Percentiles rank a stretch among this genome's conserved stretches.
phyloP scores from a whole-genome alignment of 164 flowering plant species.

The Vitis amurensis region DNA sequence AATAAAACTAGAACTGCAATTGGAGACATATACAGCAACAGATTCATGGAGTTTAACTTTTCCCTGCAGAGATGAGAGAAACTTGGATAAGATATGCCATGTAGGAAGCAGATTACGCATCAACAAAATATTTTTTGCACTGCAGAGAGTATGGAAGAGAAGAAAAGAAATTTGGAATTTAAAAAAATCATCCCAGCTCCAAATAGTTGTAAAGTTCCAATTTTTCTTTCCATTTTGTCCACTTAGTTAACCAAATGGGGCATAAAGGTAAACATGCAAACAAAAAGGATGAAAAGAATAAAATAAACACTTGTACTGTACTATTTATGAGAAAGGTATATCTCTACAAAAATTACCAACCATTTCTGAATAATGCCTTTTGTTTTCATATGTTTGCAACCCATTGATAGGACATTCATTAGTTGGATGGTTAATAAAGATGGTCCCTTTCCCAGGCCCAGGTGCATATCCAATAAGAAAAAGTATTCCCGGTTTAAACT shows the following conservation, averaged over 20 bases:
- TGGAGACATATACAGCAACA: conserved; percentile 93
- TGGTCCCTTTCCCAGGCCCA: no score
- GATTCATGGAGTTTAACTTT: conserved; percentile 92
- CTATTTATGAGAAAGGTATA: neutral
- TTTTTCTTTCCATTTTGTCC: neutral
- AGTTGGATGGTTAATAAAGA: no score
- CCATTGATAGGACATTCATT: no score
- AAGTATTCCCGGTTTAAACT: no score
- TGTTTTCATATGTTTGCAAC: neutral
- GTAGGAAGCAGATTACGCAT: neutral
- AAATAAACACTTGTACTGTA: neutral
- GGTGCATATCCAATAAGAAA: no score
- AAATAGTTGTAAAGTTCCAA: neutral
- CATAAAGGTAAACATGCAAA: neutral
- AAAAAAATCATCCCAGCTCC: neutral
- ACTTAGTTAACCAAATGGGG: neutral
- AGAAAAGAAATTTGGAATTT: no score
- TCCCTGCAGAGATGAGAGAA: conserved; percentile 57
- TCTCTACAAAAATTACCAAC: neutral
- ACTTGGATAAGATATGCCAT: neutral
- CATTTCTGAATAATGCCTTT: neutral
- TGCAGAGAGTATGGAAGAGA: no score
- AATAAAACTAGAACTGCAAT: conserved; percentile 76
- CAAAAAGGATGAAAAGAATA: neutral
- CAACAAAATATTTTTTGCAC: no score